Evolutionary conservation across 768 basidiomycete genomes (phyloP), one percentile per base, ranked within the genome.

Genomic region (Trametes elegans): DNA sequence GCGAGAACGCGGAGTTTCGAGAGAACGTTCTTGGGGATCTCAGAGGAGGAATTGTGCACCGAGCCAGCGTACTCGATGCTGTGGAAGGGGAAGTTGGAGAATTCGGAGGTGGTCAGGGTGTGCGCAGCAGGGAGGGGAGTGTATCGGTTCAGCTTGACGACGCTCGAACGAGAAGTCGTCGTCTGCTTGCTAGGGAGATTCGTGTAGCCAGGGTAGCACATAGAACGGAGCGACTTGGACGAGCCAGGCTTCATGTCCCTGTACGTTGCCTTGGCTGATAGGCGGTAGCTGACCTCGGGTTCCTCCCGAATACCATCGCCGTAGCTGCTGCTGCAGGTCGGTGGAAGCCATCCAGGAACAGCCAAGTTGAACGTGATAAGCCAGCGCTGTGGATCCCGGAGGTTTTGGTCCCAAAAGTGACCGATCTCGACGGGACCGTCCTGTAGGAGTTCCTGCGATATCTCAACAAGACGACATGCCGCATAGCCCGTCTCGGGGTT

Each of bases 341-440:
- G 76, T 7, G 93, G 93, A 3, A 97, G 77, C 94, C 94, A 96
- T 16, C 93, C 94, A 5, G 93, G 93, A n/a, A 95, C 73, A 14
- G 82, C 78, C 3, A 97, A 71, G 68, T 93, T 85, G 68, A 95
- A 96, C 16, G 85, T 74, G 51, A 93, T 74, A 60, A 87, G 84
- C 86, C 92, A 92, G 69, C 71, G 78, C 80, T 84, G 47, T 80
- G 52, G 80, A 53, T 73, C 71, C 45, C 71, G 74, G 21, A 72
- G 70, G 34, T 84, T 79, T 64, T 89, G 84, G 41, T 78, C 76
- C 14, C 79, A 84, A 58, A 85, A 83, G 67, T 87, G 84, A 50
- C 72, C 79, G 53, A 91, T 73, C 59, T 87, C 83, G 24, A 88
- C 58, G 10, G 81, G 75, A 10, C 75, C 75, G n/a, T 67, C 63